Conservation (phyloP, 208 protist genomes). For the Acanthamoeba lugdunensis region DNA sequence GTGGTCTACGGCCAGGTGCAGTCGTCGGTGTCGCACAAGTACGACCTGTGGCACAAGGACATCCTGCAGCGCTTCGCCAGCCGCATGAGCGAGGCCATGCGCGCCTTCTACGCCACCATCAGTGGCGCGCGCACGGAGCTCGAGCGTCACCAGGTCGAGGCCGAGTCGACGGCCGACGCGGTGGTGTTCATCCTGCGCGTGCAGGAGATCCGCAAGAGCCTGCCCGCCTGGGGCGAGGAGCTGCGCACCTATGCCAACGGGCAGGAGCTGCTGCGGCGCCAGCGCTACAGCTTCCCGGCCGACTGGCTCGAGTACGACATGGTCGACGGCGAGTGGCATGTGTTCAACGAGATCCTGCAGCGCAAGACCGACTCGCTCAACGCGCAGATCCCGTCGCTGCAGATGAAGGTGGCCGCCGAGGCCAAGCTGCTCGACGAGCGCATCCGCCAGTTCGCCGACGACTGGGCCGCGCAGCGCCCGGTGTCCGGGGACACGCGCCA, state of each 20-base stretch:
- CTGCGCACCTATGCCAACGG: conserved; percentile 60
- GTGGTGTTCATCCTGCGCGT: conserved; percentile 91
- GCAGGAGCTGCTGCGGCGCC: conserved; percentile 90
- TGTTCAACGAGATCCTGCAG: conserved; percentile 93
- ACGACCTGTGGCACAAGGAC: conserved; percentile 90
- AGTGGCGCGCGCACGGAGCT: conserved; percentile 80
- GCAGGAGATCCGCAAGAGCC: conserved; percentile 86
- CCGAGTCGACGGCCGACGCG: conserved; percentile 91
- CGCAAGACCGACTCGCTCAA: conserved; percentile 92
- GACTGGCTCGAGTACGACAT: conserved; percentile 92
- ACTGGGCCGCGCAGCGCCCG: conserved; percentile 85
- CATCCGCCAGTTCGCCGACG: conserved; percentile 80
- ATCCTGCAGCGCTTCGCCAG: conserved; percentile 86
- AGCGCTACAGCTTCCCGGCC: conserved; percentile 92
- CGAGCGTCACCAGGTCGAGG: conserved; percentile 85
- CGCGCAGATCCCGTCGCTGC: conserved; percentile 78
- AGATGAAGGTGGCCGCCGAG: conserved; percentile 82
- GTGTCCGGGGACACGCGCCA: conserved; percentile 79
- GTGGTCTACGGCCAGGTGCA: conserved; percentile 89
- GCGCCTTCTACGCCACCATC: conserved; percentile 76
- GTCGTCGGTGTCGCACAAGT: conserved; percentile 89
- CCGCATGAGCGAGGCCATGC: conserved; percentile 78
- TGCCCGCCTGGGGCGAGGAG: conserved; percentile 73
- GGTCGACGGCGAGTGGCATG: conserved; percentile 93
- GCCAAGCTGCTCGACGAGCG: conserved; percentile 74